Percentiles rank a stretch among this genome's conserved stretches.
Conservation (phyloP, 306 rosid species). For the Prunus campanulata region DNA sequence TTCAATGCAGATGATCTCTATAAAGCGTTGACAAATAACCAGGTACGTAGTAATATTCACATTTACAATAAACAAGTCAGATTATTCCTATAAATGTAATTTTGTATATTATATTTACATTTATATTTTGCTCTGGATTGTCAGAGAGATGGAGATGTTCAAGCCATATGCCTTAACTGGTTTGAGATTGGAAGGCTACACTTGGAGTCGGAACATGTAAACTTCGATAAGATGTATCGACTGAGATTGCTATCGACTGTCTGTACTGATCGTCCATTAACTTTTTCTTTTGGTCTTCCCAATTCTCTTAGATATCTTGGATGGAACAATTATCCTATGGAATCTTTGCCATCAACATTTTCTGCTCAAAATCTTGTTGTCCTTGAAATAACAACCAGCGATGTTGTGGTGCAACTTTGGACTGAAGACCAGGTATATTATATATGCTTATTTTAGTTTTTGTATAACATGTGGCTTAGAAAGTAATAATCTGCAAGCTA, state of each 20-base stretch:
- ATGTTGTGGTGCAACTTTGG: not conserved
- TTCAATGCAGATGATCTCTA: constrained; percentile 7
- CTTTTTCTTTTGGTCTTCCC: constrained; percentile 2
- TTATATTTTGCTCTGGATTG: not conserved
- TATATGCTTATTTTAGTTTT: not conserved
- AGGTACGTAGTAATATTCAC: not conserved
- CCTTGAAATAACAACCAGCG: not conserved
- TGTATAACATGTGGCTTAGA: not conserved
- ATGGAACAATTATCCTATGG: not conserved
- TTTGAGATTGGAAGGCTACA: too few relatives aligned
- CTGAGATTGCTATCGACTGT: too few relatives aligned
- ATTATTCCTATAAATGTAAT: not conserved
- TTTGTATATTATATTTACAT: not conserved
- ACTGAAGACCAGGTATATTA: not conserved
- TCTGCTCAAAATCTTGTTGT: constrained; percentile 4
- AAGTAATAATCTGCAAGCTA: not conserved
- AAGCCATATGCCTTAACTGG: not conserved
- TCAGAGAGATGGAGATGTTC: not conserved
- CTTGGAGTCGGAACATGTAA: too few relatives aligned
- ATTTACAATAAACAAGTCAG: not conserved
- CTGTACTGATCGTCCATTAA: not conserved
- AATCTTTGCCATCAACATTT: not conserved
- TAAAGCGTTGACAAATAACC: constrained; percentile 13
- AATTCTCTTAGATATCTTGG: not conserved
- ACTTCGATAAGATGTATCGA: too few relatives aligned